These are phyloP conservation scores for Candida argentea DNA, from an alignment of 805 yeast genomes.

Conservation along the genomic window DNA sequence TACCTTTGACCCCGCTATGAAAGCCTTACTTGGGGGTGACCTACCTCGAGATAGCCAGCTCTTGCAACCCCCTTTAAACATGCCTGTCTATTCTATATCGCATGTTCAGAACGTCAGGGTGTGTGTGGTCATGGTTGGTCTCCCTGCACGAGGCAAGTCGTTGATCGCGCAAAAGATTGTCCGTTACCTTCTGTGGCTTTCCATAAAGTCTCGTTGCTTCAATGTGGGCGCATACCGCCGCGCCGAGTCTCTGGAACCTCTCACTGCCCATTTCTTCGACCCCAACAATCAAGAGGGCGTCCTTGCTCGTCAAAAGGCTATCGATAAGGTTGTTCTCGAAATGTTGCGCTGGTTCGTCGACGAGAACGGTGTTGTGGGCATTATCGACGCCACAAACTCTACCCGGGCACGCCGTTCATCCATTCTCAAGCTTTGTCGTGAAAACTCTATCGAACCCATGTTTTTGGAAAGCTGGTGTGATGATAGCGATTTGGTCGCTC, in stretches of 20 bases:
- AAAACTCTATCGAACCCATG: conserved; percentile 72
- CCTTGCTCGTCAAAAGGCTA: conserved; percentile 57
- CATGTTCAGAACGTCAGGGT: conserved; percentile 64
- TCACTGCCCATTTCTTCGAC: conserved; percentile 73
- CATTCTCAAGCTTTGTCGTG: conserved; percentile 52
- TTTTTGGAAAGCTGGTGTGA: conserved; percentile 90
- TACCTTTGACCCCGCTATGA: too few species aligned
- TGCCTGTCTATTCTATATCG: conserved; percentile 50
- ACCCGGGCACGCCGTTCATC: conserved; percentile 61
- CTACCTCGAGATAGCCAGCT: background rate
- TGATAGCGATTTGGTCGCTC: conserved; percentile 64
- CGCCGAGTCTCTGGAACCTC: conserved; percentile 38
- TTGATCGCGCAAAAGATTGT: conserved; percentile 92
- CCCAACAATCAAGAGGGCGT: conserved; percentile 55
- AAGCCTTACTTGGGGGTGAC: too few species aligned
- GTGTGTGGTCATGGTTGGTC: conserved; percentile 83
- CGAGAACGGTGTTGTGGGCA: conserved; percentile 81
- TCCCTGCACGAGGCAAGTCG: conserved; percentile 89
- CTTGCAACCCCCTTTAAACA: conserved; percentile 6
- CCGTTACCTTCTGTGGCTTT: conserved; percentile 85
- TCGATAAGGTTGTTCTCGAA: conserved; percentile 60
- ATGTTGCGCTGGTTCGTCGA: conserved; percentile 81
- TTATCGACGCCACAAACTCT: conserved; percentile 88
- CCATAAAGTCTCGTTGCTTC: conserved; percentile 77
- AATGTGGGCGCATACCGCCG: conserved; percentile 85